Evolutionary conservation across 495 filamentous ascomycete species (phyloP).

Genomic region (Hypoxylon lienhwacheense): DNA sequence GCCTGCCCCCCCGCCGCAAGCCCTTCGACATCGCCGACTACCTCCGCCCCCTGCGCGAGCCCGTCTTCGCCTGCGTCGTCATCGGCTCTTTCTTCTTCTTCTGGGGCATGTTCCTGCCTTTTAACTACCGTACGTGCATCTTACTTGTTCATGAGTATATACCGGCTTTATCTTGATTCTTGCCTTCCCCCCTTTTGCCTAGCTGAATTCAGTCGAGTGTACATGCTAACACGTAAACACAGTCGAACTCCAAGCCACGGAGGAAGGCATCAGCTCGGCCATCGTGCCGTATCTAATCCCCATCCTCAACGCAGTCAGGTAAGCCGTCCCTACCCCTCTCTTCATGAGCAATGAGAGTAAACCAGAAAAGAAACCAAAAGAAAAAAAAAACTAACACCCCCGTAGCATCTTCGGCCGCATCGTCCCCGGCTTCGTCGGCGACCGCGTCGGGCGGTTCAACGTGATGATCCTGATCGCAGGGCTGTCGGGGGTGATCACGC

Average conservation of each 20-base stretch:
- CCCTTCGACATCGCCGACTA: constrained; percentile 59
- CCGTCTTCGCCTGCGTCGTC: constrained; percentile 55
- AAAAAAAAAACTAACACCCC: constrained; percentile 23
- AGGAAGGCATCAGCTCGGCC: constrained; percentile 59
- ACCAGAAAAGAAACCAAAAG: not conserved
- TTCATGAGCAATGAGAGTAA: no score
- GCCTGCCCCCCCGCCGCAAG: constrained; percentile 60
- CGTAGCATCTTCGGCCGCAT: constrained; percentile 69
- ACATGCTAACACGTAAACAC: no score
- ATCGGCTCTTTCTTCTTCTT: constrained; percentile 64
- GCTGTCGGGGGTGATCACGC: constrained; percentile 62
- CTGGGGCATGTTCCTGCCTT: constrained; percentile 72
- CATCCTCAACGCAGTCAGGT: constrained; percentile 73
- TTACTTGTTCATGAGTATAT: no score
- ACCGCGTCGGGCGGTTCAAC: constrained; percentile 75
- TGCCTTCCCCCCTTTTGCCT: no score
- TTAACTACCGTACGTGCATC: no score
- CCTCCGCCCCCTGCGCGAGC: constrained; percentile 61
- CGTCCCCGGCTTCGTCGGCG: constrained; percentile 69
- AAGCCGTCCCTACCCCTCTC: constrained; percentile 20
- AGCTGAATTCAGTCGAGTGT: no score
- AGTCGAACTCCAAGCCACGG: constrained; percentile 60
- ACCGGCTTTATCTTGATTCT: no score
- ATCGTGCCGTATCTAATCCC: constrained; percentile 68
- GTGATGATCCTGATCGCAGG: constrained; percentile 64